A percentile compares a stretch with the other conserved stretches of the same genome.
These are phyloP conservation scores for Candida buenavistaensis DNA, from an alignment of 1,139 yeast species.

Conservation along the genomic window DNA sequence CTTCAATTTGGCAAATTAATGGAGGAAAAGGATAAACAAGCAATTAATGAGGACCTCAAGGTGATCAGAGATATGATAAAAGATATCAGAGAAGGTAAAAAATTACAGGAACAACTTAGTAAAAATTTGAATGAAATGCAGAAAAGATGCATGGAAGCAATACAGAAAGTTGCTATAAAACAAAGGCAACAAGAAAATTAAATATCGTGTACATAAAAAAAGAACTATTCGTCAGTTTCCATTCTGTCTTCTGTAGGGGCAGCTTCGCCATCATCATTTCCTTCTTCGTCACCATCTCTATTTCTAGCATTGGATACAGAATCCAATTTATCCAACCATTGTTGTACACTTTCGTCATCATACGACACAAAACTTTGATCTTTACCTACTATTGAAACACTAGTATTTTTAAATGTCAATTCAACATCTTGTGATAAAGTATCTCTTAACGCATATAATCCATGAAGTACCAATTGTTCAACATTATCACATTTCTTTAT, in stretches of 20 bases:
- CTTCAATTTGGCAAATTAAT: conserved; percentile 42
- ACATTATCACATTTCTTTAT: conserved; percentile 59
- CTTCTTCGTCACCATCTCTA: conserved; percentile 41
- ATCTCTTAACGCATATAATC: conserved; percentile 89
- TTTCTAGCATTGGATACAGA: conserved; percentile 55
- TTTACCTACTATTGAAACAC: conserved; percentile 87
- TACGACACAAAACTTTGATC: conserved; percentile 72
- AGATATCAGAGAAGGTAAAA: conserved; percentile 40
- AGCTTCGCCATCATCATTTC: conserved; percentile 19
- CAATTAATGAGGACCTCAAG: conserved; percentile 29
- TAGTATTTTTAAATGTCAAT: conserved; percentile 77
- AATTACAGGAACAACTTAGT: conserved; percentile 39
- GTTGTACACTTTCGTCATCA: conserved; percentile 85
- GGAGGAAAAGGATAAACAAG: conserved; percentile 37
- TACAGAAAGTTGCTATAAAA: conserved; percentile 51
- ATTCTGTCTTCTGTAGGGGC: conserved; percentile 31
- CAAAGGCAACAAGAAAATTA: conserved; percentile 26
- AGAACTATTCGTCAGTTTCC: conserved; percentile 52
- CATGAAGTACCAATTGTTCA: conserved; percentile 81
- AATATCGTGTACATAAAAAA: neutral
- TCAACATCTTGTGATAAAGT: conserved; percentile 94
- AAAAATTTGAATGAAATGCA: conserved; percentile 52
- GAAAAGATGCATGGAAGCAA: conserved; percentile 48
- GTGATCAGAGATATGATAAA: conserved; percentile 44
- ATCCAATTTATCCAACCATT: conserved; percentile 71